phyloP scores from a whole-genome alignment of 2,329 filamentous ascomycete genomes.

The Fusarium camptoceras region DNA sequence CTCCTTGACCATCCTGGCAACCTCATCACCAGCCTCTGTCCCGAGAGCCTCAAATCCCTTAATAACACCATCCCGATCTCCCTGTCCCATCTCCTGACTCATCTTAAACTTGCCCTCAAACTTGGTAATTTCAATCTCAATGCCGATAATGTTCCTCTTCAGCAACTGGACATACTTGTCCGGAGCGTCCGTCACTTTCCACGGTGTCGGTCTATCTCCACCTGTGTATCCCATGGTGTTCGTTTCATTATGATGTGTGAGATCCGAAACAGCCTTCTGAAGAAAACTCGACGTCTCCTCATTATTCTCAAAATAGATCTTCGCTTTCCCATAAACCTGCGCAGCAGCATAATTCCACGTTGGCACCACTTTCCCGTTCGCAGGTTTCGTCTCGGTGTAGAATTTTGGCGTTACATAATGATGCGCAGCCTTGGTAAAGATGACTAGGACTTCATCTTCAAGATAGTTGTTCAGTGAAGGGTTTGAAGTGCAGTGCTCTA shows the following conservation, averaged over 20 bases:
- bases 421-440: constrained; percentile 69
- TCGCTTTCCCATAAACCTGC: constrained; percentile 70
- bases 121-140: constrained; percentile 66
- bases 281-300: constrained; percentile 59
- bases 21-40: constrained; percentile 44
- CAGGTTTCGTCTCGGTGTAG: constrained; percentile 73
- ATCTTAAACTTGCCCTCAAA: constrained; percentile 74
- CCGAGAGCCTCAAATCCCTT: constrained; percentile 61
- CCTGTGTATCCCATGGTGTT: constrained; percentile 66
- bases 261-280: constrained; percentile 61
- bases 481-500: constrained; percentile 54
- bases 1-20: constrained; percentile 48
- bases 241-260: constrained; percentile 63
- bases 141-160: constrained; percentile 69
- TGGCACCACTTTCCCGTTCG: constrained; percentile 73
- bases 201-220: constrained; percentile 52
- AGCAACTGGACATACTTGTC: constrained; percentile 65
- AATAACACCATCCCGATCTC: constrained; percentile 67
- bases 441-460: constrained; percentile 69
- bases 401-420: constrained; percentile 78
- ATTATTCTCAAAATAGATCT: constrained; percentile 62
- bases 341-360: constrained; percentile 78
- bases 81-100: constrained; percentile 68
- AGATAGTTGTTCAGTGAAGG: constrained; percentile 41
- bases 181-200: constrained; percentile 69